Evolutionary conservation across 805 yeast genomes (phyloP).

Genomic region (Kodamaea sagamina): DNA sequence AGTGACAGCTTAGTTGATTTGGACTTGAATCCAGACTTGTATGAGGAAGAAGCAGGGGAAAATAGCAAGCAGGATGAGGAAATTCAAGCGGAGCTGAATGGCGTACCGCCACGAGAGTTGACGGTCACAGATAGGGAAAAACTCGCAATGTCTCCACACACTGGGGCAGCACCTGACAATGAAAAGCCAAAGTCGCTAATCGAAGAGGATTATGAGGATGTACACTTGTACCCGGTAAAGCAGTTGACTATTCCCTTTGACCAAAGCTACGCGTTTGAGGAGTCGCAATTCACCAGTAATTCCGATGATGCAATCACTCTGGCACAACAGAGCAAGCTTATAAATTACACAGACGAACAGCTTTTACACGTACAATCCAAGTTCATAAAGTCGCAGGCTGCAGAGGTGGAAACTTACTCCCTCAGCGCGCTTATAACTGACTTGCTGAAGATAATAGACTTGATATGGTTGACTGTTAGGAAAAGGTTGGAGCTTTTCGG

Average conservation of each 20-base stretch:
- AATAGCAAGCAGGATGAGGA: slow-evolving; percentile 10
- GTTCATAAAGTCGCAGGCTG: slow-evolving; percentile 45
- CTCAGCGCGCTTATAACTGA: slow-evolving; percentile 44
- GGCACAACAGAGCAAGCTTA: slow-evolving; percentile 57
- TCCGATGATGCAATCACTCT: slow-evolving; percentile 15
- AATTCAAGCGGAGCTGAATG: neutral
- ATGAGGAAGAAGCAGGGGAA: slow-evolving; percentile 24
- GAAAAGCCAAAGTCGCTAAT: neutral
- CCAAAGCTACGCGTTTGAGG: slow-evolving; percentile 22
- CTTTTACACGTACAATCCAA: slow-evolving; percentile 56
- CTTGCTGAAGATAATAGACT: slow-evolving; percentile 48
- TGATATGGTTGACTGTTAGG: slow-evolving; percentile 62
- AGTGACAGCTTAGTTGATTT: slow-evolving; percentile 24
- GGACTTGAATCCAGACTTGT: slow-evolving; percentile 43
- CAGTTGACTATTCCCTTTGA: slow-evolving; percentile 32
- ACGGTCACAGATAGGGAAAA: too few relatives aligned
- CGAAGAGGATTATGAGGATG: slow-evolving; percentile 10
- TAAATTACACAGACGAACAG: slow-evolving; percentile 55
- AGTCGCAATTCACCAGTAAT: slow-evolving; percentile 15
- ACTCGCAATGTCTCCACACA: too few relatives aligned
- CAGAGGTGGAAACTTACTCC: slow-evolving; percentile 27
- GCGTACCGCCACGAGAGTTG: too few relatives aligned
- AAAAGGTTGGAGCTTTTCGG: slow-evolving; percentile 44
- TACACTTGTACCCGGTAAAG: slow-evolving; percentile 14
- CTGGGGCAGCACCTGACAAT: too few relatives aligned